These are phyloP conservation scores for Mucor saturninus DNA, from an alignment of 371 early-diverging fungal genomes.

Conservation along the genomic window DNA sequence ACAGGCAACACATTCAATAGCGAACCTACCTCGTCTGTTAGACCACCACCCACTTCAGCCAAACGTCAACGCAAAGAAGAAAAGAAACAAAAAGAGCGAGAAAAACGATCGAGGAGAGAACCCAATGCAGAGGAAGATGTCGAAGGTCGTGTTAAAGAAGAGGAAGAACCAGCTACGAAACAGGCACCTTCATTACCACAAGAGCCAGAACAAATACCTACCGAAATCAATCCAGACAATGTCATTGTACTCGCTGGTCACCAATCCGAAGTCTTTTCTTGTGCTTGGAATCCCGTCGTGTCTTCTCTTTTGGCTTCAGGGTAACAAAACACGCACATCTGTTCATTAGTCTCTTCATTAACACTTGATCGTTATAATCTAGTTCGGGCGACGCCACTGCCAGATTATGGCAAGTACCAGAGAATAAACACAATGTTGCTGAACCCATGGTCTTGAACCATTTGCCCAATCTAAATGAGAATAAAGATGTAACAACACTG, in stretches of 20 bases:
- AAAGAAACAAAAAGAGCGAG: conserved; percentile 50
- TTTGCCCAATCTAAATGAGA: conserved; percentile 55
- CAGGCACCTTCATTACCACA: not conserved
- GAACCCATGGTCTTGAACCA: conserved; percentile 66
- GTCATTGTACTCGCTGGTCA: conserved; percentile 67
- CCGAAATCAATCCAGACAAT: conserved; percentile 35
- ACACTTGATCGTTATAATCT: not conserved
- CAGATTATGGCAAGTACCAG: conserved; percentile 80
- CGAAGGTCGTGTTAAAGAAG: conserved; percentile 14
- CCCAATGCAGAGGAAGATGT: conserved; percentile 5
- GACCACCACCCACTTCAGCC: conserved; percentile 29
- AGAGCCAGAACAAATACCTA: conserved; percentile 4
- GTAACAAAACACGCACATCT: conserved; percentile 30
- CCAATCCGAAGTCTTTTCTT: conserved; percentile 77
- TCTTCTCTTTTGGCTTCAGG: conserved; percentile 83
- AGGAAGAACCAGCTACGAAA: not conserved
- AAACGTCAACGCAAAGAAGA: conserved; percentile 60
- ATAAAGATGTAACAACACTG: conserved; percentile 80
- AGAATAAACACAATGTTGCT: conserved; percentile 32
- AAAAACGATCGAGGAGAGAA: conserved; percentile 43
- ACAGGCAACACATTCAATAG: conserved; percentile 38
- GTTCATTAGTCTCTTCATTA: not conserved
- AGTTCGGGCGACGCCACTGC: conserved; percentile 88
- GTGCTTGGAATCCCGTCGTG: conserved; percentile 84
- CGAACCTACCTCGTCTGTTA: conserved; percentile 9